Conservation (phyloP, 768 basidiomycete species). For the Fomitopsis pulvina region DNA sequence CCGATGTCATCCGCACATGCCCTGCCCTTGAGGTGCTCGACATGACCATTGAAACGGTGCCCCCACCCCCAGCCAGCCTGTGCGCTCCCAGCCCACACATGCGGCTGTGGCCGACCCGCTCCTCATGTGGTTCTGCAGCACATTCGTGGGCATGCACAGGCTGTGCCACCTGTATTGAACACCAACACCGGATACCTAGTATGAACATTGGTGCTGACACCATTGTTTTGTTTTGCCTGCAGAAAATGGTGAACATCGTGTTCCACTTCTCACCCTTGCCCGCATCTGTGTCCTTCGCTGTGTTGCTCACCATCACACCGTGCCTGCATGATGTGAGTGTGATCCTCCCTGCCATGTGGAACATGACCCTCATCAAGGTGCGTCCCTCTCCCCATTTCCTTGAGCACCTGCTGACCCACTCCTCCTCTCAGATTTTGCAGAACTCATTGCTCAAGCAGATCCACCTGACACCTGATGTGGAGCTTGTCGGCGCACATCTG, state of each 20-base stretch:
- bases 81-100: not conserved
- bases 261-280: conserved; percentile 45
- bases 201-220: no score
- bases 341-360: conserved; percentile 54
- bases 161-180: conserved; percentile 43
- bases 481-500: no score
- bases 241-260: conserved; percentile 50
- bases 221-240: conserved; percentile 6
- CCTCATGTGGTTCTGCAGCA: conserved; percentile 30
- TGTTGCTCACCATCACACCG: conserved; percentile 35
- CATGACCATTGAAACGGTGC: conserved; percentile 24
- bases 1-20: conserved; percentile 30
- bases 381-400: conserved; percentile 41
- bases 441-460: conserved; percentile 46
- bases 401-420: conserved; percentile 14
- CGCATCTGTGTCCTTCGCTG: conserved; percentile 23
- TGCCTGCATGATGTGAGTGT: conserved; percentile 44
- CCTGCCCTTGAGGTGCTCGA: conserved; percentile 32
- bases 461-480: conserved; percentile 22
- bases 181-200: no score
- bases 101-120: conserved; percentile 3
- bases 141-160: conserved; percentile 28
- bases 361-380: no score
- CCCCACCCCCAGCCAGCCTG: not conserved
- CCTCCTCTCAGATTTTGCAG: not conserved